A percentile compares a stretch with the other conserved stretches of the same genome.
These are phyloP conservation scores for Calonectria pteridis DNA, from an alignment of 2,329 filamentous ascomycete species.

Conservation along the genomic window DNA sequence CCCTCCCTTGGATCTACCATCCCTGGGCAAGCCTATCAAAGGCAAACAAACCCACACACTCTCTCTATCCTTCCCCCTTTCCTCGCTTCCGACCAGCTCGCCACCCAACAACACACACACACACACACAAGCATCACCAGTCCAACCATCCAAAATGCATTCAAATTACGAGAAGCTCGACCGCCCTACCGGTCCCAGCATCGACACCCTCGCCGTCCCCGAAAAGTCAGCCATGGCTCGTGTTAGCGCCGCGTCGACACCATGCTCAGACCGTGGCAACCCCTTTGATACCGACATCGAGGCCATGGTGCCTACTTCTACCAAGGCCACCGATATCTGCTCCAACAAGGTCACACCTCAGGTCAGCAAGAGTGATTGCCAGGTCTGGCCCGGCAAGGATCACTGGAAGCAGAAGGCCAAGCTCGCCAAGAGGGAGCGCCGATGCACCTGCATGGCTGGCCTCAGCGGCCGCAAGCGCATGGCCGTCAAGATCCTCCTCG, in stretches of 20 bases:
- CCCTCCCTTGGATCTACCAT: neutral
- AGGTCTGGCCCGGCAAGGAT: slow-evolving; percentile 71
- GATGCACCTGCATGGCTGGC: slow-evolving; percentile 65
- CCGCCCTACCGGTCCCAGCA: slow-evolving; percentile 38
- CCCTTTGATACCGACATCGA: slow-evolving; percentile 72
- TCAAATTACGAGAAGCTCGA: slow-evolving; percentile 44
- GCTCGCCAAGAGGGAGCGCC: slow-evolving; percentile 64
- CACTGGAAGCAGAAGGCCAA: slow-evolving; percentile 72
- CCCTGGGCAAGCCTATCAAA: neutral
- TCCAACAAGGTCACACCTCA: slow-evolving; percentile 48
- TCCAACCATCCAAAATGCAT: slow-evolving; percentile 37
- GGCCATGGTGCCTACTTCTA: slow-evolving; percentile 57
- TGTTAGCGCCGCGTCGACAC: slow-evolving; percentile 58
- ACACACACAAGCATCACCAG: slow-evolving; percentile 12
- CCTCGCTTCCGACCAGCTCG: neutral
- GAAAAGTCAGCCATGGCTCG: slow-evolving; percentile 47
- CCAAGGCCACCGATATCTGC: slow-evolving; percentile 46
- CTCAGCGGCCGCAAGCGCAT: slow-evolving; percentile 68
- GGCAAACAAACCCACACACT: neutral
- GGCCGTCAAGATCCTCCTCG: slow-evolving; percentile 66
- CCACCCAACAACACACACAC: slow-evolving; percentile 12
- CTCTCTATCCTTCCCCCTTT: neutral
- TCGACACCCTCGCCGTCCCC: slow-evolving; percentile 40
- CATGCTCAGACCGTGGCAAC: slow-evolving; percentile 58
- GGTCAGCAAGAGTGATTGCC: slow-evolving; percentile 60